Evolutionary conservation across 257 asterid species (phyloP).

Genomic region (Ehretia macrophylla): DNA sequence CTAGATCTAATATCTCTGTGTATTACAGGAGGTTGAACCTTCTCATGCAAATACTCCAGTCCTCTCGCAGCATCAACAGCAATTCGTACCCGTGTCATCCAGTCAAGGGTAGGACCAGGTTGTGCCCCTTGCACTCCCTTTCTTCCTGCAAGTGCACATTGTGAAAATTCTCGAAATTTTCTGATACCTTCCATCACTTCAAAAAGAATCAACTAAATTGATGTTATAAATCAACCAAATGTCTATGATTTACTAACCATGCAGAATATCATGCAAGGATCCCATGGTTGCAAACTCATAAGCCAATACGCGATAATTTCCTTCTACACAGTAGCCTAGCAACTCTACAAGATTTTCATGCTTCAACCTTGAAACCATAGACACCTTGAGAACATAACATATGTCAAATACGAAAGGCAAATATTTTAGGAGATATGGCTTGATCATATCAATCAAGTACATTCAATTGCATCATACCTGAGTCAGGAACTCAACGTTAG

Average conservation of each 20-base stretch:
- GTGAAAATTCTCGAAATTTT: background rate
- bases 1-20: slow-evolving; percentile 98
- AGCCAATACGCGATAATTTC: slow-evolving; percentile 84
- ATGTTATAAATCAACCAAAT: slow-evolving; percentile 4
- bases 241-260: slow-evolving; percentile 45
- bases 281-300: slow-evolving; percentile 99
- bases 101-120: slow-evolving; percentile 97
- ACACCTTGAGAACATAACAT: slow-evolving; percentile 50
- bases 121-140: slow-evolving; percentile 99
- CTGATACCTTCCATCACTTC: slow-evolving; percentile 1
- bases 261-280: slow-evolving; percentile 91
- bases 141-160: slow-evolving; percentile 52
- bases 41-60: slow-evolving; percentile 94
- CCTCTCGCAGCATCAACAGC: slow-evolving; percentile 99
- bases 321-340: slow-evolving; percentile 93
- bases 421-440: background rate
- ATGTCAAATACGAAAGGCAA: background rate
- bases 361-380: slow-evolving; percentile 90
- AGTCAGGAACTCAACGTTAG: slow-evolving; percentile 76
- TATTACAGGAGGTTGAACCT: slow-evolving; percentile 68
- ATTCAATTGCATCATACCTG: slow-evolving; percentile 44
- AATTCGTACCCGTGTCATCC: slow-evolving; percentile 92
- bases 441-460: background rate
- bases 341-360: slow-evolving; percentile 87
- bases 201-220: background rate